Evolutionary conservation across 805 yeast species (phyloP).

Genomic region (Lipomyces starkeyi): DNA sequence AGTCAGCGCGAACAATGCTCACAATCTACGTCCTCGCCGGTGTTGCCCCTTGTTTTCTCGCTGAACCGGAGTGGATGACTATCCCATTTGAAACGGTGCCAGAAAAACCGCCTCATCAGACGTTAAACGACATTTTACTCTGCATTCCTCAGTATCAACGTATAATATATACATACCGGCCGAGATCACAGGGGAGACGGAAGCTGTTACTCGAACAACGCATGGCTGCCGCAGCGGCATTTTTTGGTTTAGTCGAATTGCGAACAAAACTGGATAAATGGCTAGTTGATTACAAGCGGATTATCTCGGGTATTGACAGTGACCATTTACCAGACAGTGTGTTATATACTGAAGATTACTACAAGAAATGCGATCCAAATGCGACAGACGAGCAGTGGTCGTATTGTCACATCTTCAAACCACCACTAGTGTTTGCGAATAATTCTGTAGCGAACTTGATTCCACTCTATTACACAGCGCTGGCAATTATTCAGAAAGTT

Average conservation of each 20-base stretch:
- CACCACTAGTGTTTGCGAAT: neutral
- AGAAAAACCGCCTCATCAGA: conserved; percentile 3
- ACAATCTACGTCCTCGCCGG: neutral
- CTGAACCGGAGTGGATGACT: conserved; percentile 15
- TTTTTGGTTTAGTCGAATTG: conserved; percentile 4
- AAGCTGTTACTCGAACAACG: neutral
- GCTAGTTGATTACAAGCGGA: conserved; percentile 6
- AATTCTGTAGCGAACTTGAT: conserved; percentile 1
- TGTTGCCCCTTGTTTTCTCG: neutral
- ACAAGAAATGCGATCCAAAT: neutral
- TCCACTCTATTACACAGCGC: conserved; percentile 4
- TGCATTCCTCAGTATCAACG: neutral
- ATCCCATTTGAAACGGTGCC: conserved; percentile 9
- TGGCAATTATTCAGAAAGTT: neutral
- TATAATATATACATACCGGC: neutral
- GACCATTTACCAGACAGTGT: conserved; percentile 4
- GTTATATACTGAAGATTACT: neutral
- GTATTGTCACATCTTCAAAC: conserved; percentile 10
- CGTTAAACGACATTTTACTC: conserved; percentile 8
- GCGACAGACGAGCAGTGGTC: conserved; percentile 4
- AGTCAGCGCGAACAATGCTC: conserved; percentile 8
- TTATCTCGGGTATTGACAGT: neutral
- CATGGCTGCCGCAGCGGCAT: conserved; percentile 2
- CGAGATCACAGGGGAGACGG: neutral
- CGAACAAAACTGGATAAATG: conserved; percentile 3